A percentile compares a stretch with the other conserved stretches of the same genome.
These are phyloP conservation scores for Microglena sp. DNA, from an alignment of 139 green algal genomes.

Conservation along the genomic window DNA sequence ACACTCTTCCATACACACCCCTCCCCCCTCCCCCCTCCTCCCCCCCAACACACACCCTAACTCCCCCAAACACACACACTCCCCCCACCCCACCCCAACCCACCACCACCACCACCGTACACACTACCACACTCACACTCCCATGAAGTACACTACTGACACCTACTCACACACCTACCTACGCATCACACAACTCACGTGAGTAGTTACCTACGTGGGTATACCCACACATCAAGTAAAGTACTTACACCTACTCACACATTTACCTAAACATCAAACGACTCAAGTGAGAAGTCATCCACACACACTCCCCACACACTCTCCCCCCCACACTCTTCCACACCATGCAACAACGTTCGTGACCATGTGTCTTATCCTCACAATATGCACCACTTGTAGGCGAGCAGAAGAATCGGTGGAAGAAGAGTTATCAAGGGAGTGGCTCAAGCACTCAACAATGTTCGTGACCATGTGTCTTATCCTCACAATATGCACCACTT, in stretches of 20 bases:
- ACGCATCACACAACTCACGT: too few relatives aligned
- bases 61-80: not conserved
- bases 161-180: not conserved
- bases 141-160: not conserved
- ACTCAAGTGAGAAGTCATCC: not conserved
- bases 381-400: constrained; percentile 9
- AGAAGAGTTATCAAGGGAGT: constrained; percentile 23
- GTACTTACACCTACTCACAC: not conserved
- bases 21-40: too few relatives aligned
- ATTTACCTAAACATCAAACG: not conserved
- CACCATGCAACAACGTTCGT: too few relatives aligned
- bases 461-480: too few relatives aligned
- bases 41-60: not conserved
- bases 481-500: too few relatives aligned
- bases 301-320: not conserved
- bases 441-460: constrained; percentile 10
- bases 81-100: not conserved
- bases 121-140: not conserved
- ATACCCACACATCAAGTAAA: not conserved
- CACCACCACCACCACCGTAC: not conserved
- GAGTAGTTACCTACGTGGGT: not conserved
- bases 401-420: constrained; percentile 11
- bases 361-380: too few relatives aligned
- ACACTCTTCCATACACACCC: not conserved
- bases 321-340: not conserved